Conservation (phyloP, 176 grass and related monocot genomes). For the Raddia guianensis region DNA sequence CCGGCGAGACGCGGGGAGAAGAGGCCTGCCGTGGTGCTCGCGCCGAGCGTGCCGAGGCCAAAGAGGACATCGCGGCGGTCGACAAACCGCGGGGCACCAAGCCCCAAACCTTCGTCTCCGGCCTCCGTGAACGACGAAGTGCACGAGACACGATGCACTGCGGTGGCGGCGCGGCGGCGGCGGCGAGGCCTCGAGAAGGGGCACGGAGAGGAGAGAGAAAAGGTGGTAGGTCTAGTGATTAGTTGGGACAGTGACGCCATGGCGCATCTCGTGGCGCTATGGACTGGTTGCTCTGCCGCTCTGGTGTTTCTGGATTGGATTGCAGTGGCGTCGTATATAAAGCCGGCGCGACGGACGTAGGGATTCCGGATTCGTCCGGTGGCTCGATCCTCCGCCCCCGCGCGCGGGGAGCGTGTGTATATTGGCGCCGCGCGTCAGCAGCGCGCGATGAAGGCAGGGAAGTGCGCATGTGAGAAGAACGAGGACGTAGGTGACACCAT, state of each 20-base stretch:
- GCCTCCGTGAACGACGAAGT: background rate
- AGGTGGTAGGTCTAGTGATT: slow-evolving; percentile 9
- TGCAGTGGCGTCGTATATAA: background rate
- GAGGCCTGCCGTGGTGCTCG: slow-evolving; percentile 23
- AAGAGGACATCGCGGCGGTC: slow-evolving; percentile 63
- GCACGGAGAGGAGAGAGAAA: background rate
- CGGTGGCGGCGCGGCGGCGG: background rate
- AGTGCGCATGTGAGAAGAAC: too few relatives aligned
- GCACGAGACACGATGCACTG: background rate
- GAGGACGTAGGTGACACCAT: too few relatives aligned
- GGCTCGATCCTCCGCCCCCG: too few relatives aligned
- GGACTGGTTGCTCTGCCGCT: background rate
- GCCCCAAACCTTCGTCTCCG: background rate
- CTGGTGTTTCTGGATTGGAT: background rate
- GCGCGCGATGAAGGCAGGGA: too few relatives aligned
- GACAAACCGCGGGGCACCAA: background rate
- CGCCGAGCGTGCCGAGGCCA: slow-evolving; percentile 41
- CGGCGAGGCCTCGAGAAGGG: background rate
- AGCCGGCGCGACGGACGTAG: background rate
- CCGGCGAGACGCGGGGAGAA: slow-evolving; percentile 12
- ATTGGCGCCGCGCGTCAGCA: too few relatives aligned
- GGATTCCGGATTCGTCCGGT: too few relatives aligned
- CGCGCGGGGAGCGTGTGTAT: too few relatives aligned
- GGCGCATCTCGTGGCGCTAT: background rate
- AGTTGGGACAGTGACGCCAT: slow-evolving; percentile 28